phyloP scores from a whole-genome alignment of 164 flowering plant genomes.

The Nymphaea thermarum region DNA sequence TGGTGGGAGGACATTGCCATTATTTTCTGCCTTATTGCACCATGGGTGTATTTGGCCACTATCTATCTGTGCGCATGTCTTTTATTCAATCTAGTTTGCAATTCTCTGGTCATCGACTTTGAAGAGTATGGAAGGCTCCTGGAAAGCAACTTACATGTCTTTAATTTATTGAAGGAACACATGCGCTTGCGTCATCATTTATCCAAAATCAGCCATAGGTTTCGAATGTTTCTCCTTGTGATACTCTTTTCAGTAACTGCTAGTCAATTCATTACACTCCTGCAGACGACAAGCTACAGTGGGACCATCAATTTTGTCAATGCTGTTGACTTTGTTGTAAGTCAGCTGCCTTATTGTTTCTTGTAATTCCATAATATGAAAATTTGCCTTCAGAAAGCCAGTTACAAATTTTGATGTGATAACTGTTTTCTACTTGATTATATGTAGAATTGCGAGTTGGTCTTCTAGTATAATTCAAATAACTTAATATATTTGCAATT shows the following conservation, averaged over 20 bases:
- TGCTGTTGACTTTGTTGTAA: slow-evolving; percentile 50
- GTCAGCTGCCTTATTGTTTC: slow-evolving; percentile 6
- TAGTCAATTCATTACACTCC: slow-evolving; percentile 54
- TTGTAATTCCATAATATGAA: too few species aligned
- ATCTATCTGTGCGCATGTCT: slow-evolving; percentile 54
- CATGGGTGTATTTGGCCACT: slow-evolving; percentile 64
- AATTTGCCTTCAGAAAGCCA: too few species aligned
- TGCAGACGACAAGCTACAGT: slow-evolving; percentile 51
- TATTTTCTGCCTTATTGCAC: slow-evolving; percentile 34
- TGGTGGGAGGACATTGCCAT: slow-evolving; percentile 49
- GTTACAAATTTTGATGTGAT: too few species aligned
- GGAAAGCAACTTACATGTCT: slow-evolving; percentile 50
- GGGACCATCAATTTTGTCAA: slow-evolving; percentile 49
- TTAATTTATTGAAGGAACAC: slow-evolving; percentile 54
- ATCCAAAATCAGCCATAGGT: slow-evolving; percentile 91
- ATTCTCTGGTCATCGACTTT: slow-evolving; percentile 78
- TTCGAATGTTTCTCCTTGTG: slow-evolving; percentile 68
- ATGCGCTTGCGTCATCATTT: slow-evolving; percentile 50
- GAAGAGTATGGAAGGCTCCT: slow-evolving; percentile 68
- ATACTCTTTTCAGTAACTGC: slow-evolving; percentile 59
- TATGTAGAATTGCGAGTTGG: too few species aligned
- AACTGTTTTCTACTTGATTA: too few species aligned
- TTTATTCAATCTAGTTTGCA: slow-evolving; percentile 78
- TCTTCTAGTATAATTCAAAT: too few species aligned
- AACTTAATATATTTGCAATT: too few species aligned